phyloP scores from a whole-genome alignment of 805 yeast species.

The Lachancea mirantina region DNA sequence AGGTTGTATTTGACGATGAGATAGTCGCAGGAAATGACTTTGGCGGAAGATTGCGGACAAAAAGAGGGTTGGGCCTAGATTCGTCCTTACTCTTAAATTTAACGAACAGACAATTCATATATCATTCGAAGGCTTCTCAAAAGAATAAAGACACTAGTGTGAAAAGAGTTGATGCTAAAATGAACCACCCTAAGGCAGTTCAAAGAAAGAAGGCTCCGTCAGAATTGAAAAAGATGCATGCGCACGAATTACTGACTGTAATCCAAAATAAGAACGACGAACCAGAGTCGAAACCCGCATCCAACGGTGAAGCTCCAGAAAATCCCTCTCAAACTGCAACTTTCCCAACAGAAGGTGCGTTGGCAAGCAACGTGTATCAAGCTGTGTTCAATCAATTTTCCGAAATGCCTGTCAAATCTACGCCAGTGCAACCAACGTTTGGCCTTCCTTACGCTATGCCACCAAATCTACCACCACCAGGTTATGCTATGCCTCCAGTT shows the following conservation, averaged over 20 bases:
- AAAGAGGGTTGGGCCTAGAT: conserved; percentile 79
- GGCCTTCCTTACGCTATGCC: conserved; percentile 9
- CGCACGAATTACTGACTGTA: conserved; percentile 39
- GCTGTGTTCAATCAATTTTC: conserved; percentile 30
- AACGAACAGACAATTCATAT: conserved; percentile 65
- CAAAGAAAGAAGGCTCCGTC: conserved; percentile 19
- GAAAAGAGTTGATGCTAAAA: conserved; percentile 25
- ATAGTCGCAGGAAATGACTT: conserved; percentile 75
- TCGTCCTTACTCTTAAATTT: conserved; percentile 76
- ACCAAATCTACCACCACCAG: conserved; percentile 10
- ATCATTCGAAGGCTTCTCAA: conserved; percentile 60
- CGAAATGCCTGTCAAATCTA: conserved; percentile 11
- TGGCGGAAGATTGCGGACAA: conserved; percentile 68
- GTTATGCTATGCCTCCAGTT: neutral
- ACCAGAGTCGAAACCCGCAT: neutral
- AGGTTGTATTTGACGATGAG: conserved; percentile 77
- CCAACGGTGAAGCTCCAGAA: conserved; percentile 1
- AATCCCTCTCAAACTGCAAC: conserved; percentile 20
- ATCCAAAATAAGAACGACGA: conserved; percentile 31
- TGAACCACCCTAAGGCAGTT: conserved; percentile 23
- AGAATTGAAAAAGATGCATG: conserved; percentile 28
- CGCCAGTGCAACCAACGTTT: conserved; percentile 7
- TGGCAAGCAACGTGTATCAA: conserved; percentile 29
- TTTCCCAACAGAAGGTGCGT: conserved; percentile 16
- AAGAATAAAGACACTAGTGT: conserved; percentile 26